Evolutionary conservation across 225 moss, liverwort and hornwort species (phyloP).

Genomic region (Pseudoscleropodium purum): DNA sequence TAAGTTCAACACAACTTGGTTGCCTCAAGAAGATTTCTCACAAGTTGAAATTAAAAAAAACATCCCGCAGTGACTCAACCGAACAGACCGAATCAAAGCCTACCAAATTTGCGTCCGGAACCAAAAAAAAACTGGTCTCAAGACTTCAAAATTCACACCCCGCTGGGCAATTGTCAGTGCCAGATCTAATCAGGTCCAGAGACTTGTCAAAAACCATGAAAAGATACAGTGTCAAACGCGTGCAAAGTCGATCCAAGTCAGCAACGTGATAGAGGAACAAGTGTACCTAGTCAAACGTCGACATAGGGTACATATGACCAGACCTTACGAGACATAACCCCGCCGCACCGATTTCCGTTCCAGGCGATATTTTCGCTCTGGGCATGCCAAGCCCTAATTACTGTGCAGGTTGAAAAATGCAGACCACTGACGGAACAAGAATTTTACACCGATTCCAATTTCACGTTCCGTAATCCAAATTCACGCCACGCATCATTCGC

Average conservation of each 20-base stretch:
- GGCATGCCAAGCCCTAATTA: slow-evolving; percentile 1
- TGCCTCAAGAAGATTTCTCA: not conserved
- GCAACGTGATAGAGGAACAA: not conserved
- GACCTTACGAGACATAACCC: not conserved
- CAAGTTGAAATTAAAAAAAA: not conserved
- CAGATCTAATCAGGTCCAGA: not conserved
- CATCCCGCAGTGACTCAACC: not conserved
- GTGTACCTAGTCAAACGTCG: not conserved
- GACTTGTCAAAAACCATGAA: not conserved
- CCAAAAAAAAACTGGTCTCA: not conserved
- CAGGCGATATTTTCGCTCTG: not conserved
- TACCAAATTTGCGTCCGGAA: not conserved
- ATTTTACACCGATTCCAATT: not conserved
- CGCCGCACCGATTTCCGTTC: not conserved
- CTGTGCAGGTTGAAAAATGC: not conserved
- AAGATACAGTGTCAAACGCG: not conserved
- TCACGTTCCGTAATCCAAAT: not conserved
- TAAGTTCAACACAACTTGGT: not conserved
- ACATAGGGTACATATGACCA: not conserved
- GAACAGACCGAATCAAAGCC: not conserved
- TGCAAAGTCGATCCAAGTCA: not conserved
- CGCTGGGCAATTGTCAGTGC: not conserved
- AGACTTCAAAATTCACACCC: not conserved
- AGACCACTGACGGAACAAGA: not conserved
- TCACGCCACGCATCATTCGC: not conserved